phyloP scores from a whole-genome alignment of 202 grass and related monocot genomes.

The Carex sylvatica region DNA sequence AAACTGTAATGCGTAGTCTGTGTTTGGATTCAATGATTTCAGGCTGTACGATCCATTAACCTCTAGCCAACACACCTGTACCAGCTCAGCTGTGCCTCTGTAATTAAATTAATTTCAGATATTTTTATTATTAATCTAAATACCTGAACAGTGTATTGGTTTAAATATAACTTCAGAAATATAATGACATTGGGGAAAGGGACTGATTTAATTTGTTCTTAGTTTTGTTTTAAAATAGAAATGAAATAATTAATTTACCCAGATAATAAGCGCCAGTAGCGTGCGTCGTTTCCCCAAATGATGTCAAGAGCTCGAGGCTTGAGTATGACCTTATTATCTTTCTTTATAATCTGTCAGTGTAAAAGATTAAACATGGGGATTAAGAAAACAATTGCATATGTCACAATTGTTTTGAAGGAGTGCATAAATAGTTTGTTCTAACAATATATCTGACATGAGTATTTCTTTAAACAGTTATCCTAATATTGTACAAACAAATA shows the following conservation, averaged over 20 bases:
- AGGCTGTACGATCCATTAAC: background rate
- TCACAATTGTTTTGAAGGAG: background rate
- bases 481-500: background rate
- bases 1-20: constrained; percentile 10
- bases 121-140: background rate
- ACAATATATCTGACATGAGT: background rate
- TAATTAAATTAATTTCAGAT: background rate
- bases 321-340: background rate
- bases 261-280: background rate
- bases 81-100: background rate
- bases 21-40: background rate
- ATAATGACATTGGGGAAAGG: background rate
- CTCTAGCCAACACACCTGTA: constrained; percentile 22
- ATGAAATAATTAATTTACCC: background rate
- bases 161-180: background rate
- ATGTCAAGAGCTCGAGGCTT: constrained; percentile 6
- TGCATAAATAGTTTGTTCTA: background rate
- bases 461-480: background rate
- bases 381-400: background rate
- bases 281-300: constrained; percentile 5
- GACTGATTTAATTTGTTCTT: background rate
- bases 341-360: background rate
- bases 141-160: background rate
- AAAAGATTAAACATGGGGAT: background rate
- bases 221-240: background rate